phyloP scores from a whole-genome alignment of 495 filamentous ascomycete genomes.

The Penicillium riverlandense region DNA sequence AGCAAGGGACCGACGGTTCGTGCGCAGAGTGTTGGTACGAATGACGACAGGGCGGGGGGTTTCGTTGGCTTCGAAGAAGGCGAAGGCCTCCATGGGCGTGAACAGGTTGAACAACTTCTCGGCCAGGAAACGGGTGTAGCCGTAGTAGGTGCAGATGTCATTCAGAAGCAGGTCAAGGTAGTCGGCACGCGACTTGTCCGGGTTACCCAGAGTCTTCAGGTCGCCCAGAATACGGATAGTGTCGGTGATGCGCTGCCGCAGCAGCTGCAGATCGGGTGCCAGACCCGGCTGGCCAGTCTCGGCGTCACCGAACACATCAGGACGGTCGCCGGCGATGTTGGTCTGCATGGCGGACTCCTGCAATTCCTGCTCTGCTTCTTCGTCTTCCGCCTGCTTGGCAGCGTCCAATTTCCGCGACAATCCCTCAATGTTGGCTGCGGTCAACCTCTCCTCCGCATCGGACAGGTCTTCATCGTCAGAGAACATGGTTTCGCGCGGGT shows the following conservation, averaged over 20 bases:
- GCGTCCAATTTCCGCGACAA: slow-evolving; percentile 75
- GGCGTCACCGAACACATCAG: slow-evolving; percentile 61
- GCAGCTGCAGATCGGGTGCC: slow-evolving; percentile 82
- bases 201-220: slow-evolving; percentile 69
- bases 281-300: slow-evolving; percentile 44
- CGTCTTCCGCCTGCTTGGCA: slow-evolving; percentile 59
- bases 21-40: slow-evolving; percentile 91
- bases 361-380: slow-evolving; percentile 57
- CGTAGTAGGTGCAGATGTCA: slow-evolving; percentile 91
- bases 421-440: slow-evolving; percentile 92
- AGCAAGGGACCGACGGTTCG: slow-evolving; percentile 84
- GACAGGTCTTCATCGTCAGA: slow-evolving; percentile 92
- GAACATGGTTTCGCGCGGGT: slow-evolving; percentile 60
- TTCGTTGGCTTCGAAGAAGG: slow-evolving; percentile 98
- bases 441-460: slow-evolving; percentile 84
- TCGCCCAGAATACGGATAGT: slow-evolving; percentile 86
- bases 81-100: slow-evolving; percentile 87
- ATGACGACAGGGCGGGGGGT: slow-evolving; percentile 78
- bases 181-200: slow-evolving; percentile 73
- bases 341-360: slow-evolving; percentile 88
- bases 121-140: slow-evolving; percentile 76
- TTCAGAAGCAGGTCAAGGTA: slow-evolving; percentile 81
- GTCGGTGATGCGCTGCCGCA: slow-evolving; percentile 87
- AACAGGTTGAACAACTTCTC: slow-evolving; percentile 89
- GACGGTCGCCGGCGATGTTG: slow-evolving; percentile 80